Evolutionary conservation across 2,329 filamentous ascomycete species (phyloP), one percentile per base, ranked within the genome.

Genomic region (Emericellopsis atlantica): DNA sequence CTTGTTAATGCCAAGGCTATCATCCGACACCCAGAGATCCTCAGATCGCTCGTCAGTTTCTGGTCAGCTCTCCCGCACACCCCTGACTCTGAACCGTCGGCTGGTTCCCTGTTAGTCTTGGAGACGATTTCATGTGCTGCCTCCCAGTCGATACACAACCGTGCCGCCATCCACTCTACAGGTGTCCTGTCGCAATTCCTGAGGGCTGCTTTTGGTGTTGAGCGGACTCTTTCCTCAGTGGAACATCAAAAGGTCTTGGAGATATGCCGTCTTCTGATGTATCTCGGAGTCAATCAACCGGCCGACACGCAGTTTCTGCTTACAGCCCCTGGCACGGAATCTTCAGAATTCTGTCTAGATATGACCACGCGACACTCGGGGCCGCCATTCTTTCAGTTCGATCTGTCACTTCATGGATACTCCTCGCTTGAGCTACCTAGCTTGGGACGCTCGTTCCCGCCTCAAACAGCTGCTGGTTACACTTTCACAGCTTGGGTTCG

Each of bases 371-470:
- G 71, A 38, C 87, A 90, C 44, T 79, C 81, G 48, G 76, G 79
- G 12, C 87, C 92, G 6, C 77, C 89, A 0, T 89, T 85, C 57
- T 83, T 98, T 49, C 88, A 96, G 51, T 96, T 98, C 59, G 92
- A 98, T 56, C 69, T 98, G 18, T 92, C 88, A 1, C 65, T 87
- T 14, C 74, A 88, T 57, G 93, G 93, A 1, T 90, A 87, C 59
- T 84, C 86, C 12, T 95, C 92, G 0, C 76, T 96, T 46, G 93
- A 98, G 57, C 68, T 98, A 23, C 77, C 87, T 7, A 89, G 79
- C n/a, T 68, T 98, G 22, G 87, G 87, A 6, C 79, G 84, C 26
- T 64, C 78, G 2, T 98, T 98, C 52, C 93, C 92, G 10, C 88
- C 92, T 1, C 71, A 76, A 41, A 78, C 80, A 15, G 76, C 80